Base-by-base conservation (phyloP, 768 basidiomycete species). In the Cystobasidium onofrii region DNA sequence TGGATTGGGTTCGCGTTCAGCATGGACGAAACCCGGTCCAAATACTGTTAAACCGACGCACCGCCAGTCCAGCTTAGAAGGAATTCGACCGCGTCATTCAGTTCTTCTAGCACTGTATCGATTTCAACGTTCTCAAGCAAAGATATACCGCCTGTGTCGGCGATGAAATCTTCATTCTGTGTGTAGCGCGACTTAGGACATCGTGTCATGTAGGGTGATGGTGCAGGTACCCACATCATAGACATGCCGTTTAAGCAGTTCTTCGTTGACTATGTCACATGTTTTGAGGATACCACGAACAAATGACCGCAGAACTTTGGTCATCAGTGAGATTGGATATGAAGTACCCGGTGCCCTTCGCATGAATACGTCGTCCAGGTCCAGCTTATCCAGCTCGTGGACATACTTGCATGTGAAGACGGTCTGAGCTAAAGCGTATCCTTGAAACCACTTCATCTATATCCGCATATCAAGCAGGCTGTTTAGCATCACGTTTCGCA, bases 101-200 rank as follows among this genome's bases (percentile, higher is more conserved):
- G 50, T 25, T 71, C 69, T 13, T 71, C 69, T 18, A 71, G 69
- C 1, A 71, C 33, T 4, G 55, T 44, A 36, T 71, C 69, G 9
- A 71, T 60, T 44, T 71, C 69, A 20, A 71, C 69, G 27, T 71
- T 52, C 39, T 71, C 69, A 3, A 71, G 69, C 55, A 71, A 34
- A 15, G 54, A 57, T 9, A 60, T 44, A 10, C 69, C 69, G 3
- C 50, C 69, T 33, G 50, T 71, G 36, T 71, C 69, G 1, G 25
- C 25, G 1, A 41, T 20, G 54, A 57, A 71, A 54, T 71, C 69
- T 71, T 71, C 69, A 43, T 71, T 71, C 69, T 71, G 17, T 33
- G 18, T 13, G 29, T 1, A n/a, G n/a, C 23, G 36, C 9, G 9
- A 36, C 10, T 36, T 12, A 71, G 52, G 4, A 39, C 2, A 25